Conservation (phyloP, 805 yeast genomes). For the Kazachstania viticola region DNA sequence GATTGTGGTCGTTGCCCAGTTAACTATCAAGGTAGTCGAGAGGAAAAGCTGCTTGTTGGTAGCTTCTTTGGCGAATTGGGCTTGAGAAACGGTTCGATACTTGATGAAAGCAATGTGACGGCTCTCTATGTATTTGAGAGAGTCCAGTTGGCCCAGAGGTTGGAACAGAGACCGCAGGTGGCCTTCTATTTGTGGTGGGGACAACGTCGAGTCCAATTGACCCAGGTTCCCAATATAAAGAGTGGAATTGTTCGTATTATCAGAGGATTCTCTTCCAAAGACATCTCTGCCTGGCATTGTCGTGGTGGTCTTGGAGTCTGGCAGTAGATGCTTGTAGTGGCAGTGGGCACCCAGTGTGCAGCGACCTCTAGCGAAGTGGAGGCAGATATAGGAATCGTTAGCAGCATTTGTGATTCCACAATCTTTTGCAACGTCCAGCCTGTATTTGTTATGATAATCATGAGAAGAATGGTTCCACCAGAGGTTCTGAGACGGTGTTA, state of each 20-base stretch:
- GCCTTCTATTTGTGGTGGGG: conserved; percentile 29
- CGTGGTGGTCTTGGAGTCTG: conserved; percentile 44
- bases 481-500: too few species aligned
- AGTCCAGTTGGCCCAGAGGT: conserved; percentile 67
- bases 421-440: conserved; percentile 51
- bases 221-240: conserved; percentile 59
- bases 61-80: conserved; percentile 93
- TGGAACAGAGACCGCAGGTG: conserved; percentile 36
- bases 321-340: conserved; percentile 66
- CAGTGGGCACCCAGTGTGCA: conserved; percentile 74
- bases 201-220: conserved; percentile 32
- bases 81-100: conserved; percentile 53
- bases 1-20: too few species aligned
- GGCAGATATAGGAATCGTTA: conserved; percentile 47
- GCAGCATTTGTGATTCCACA: conserved; percentile 69
- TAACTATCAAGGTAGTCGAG: too few species aligned
- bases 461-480: too few species aligned
- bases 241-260: too few species aligned
- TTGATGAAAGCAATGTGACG: conserved; percentile 74
- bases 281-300: conserved; percentile 62
- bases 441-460: too few species aligned
- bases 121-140: conserved; percentile 46
- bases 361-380: conserved; percentile 82
- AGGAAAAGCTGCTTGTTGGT: conserved; percentile 75
- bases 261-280: conserved; percentile 81